Evolutionary conservation across 148 eudicot species (phyloP).

Genomic region (Vaccinium darrowii): DNA sequence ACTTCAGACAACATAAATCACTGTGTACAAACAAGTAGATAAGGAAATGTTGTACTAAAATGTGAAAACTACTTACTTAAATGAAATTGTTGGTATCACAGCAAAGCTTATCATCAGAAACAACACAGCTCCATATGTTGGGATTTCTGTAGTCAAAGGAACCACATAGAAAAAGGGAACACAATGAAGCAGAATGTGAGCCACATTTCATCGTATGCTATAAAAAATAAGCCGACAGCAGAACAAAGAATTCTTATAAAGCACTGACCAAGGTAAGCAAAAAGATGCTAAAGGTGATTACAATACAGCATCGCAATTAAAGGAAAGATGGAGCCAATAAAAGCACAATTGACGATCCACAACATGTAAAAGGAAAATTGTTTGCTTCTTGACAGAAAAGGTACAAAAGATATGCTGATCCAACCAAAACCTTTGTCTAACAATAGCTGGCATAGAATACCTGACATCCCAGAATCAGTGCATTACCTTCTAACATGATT

Average conservation of each 20-base stretch:
- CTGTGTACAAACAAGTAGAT: background rate
- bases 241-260: background rate
- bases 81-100: conserved; percentile 40
- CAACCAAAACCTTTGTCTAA: background rate
- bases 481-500: background rate
- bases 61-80: conserved; percentile 31
- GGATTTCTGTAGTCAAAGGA: conserved; percentile 29
- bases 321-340: background rate
- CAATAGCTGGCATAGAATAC: background rate
- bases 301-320: background rate
- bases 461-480: background rate
- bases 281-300: background rate
- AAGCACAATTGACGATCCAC: background rate
- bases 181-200: background rate
- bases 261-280: background rate
- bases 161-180: background rate
- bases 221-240: background rate
- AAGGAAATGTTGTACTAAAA: conserved; percentile 1
- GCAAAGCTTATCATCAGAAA: conserved; percentile 37
- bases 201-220: background rate
- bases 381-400: background rate
- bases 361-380: background rate
- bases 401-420: background rate
- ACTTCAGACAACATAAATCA: background rate
- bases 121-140: conserved; percentile 31